Base-by-base conservation (phyloP, 2,329 filamentous ascomycete genomes). In the Penicillium crustosum region DNA sequence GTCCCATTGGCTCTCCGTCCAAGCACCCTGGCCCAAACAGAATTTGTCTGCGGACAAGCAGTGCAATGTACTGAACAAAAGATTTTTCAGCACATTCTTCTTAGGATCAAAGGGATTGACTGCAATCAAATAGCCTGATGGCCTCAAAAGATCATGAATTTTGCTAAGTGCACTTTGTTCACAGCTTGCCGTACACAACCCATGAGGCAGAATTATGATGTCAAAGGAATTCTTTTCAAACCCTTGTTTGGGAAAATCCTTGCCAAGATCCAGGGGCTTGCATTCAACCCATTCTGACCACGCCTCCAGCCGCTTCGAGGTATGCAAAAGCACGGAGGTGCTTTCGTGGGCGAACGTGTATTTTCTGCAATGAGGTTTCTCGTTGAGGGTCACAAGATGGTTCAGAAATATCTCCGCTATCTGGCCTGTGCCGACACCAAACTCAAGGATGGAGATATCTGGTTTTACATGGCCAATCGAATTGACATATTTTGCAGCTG, bases 391-490 rank as follows among this genome's bases (percentile, higher is more conserved):
- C 2, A 38, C 9, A 4, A 66, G 35, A 1, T 13, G 2, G 4
- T 58, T 36, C 1, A 70, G 42, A 17, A 66, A 56, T 17, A 44
- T 31, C 4, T 39, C 45, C 6, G 62, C 60, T 17, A 59, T 39
- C 8, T 55, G 49, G 1, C 63, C 64, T 21, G 55, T 53, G n/a
- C 63, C 57, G 19, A 61, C 59, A 17, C 62, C 60, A 21, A 70
- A 38, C 31, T 70, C 66, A 4, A 70, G 56, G 9, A 70, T 63
- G 12, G 66, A 66, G 2, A 66, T 56, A 15, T 59, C 60, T 17
- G 68, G 68, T 23, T 68, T 60, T 10, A 64, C 65, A 31, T 68
- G 54, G 19, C 62, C 49, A n/a, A 70, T 21, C 6, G 67, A 13
- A 2, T 49, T 42, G 4, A 69, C 19, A 21, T 68, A 68, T 7